Base-by-base conservation (phyloP, 441 rosid genomes). In the Eruca vesicaria region DNA sequence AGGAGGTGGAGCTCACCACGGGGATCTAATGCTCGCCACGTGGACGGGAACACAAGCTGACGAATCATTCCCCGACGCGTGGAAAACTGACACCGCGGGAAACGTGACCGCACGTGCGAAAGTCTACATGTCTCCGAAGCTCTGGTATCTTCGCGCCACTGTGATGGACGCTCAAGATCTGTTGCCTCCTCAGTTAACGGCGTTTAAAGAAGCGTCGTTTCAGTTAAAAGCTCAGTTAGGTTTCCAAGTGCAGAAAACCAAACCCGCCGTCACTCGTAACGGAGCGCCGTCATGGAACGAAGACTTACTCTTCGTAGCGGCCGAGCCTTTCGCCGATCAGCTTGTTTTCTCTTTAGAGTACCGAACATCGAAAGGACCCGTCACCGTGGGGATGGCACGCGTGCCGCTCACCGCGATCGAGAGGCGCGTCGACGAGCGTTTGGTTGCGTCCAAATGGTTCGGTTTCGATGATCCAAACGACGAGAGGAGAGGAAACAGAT, bases 41-140 rank as follows among this genome's bases (percentile, higher is more conserved):
- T 87, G 94, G 92, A 48, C 86, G 9, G 94, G 94, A 5, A 89
- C 94, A 10, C 94, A 89, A 58, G 91, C 91, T 3, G 94, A 89
- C 74, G 94, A 86, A 66, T 72, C 94, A 28, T 89, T 87, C 19
- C 88, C 90, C 2, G 92, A 89, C 18, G 90, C 94, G 7, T 89
- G 92, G 94, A 87, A 86, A 35, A 81, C 87, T 1, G 94, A 89
- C 38, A 65, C 92, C 0, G 89, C 86, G 16, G 85, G 91, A 21
- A 69, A 81, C 57, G 67, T 76, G 45, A 82, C 82, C 9, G 80
- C 88, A 0, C 81, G 86, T 29, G 84, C 93, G 7, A 89, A 89
- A 31, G 80, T 89, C 45, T 87, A 87, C 43, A 75, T 84, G 68
- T 89, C 93, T 8, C 83, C 93, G 5, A 89, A 87, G 79, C 81